Conservation (phyloP, 2,329 filamentous ascomycete species). For the Diplodia intermedia region DNA sequence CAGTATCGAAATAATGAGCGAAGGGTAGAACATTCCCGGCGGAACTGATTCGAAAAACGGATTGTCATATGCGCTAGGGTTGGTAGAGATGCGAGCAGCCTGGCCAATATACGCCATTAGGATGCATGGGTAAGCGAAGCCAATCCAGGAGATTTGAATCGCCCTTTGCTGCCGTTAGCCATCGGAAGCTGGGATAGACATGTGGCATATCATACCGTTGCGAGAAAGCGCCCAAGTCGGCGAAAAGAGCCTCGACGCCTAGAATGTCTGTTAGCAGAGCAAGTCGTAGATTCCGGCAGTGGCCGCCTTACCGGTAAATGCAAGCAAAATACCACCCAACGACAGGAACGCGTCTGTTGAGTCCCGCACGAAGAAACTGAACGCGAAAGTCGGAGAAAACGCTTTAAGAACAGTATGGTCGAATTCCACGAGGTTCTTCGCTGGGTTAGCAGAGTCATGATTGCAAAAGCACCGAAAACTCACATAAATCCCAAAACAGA, state of each 20-base stretch:
- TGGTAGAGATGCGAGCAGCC: constrained; percentile 71
- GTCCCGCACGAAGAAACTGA: constrained; percentile 66
- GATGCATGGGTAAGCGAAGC: constrained; percentile 71
- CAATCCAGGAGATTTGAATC: constrained; percentile 76
- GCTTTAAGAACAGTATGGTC: constrained; percentile 60
- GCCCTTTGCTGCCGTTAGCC: constrained; percentile 53
- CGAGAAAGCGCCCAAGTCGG: constrained; percentile 77
- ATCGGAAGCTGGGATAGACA: not conserved
- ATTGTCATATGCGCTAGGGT: constrained; percentile 69
- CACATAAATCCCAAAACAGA: constrained; percentile 67
- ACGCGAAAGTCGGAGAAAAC: constrained; percentile 64
- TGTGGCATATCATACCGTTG: constrained; percentile 41
- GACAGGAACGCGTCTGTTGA: constrained; percentile 67
- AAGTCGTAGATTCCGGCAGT: no score
- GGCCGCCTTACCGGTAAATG: constrained; percentile 66
- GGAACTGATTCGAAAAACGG: constrained; percentile 77
- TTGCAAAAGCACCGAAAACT: constrained; percentile 25
- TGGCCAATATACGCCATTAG: constrained; percentile 74
- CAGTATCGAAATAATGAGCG: constrained; percentile 71
- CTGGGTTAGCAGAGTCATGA: not conserved
- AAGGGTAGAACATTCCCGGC: constrained; percentile 71
- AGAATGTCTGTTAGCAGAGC: not conserved
- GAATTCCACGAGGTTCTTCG: constrained; percentile 52
- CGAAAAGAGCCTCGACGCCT: constrained; percentile 76
- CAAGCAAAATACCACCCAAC: constrained; percentile 73